Conservation (phyloP, 257 asterid genomes). For the Ilex aquifolium region DNA sequence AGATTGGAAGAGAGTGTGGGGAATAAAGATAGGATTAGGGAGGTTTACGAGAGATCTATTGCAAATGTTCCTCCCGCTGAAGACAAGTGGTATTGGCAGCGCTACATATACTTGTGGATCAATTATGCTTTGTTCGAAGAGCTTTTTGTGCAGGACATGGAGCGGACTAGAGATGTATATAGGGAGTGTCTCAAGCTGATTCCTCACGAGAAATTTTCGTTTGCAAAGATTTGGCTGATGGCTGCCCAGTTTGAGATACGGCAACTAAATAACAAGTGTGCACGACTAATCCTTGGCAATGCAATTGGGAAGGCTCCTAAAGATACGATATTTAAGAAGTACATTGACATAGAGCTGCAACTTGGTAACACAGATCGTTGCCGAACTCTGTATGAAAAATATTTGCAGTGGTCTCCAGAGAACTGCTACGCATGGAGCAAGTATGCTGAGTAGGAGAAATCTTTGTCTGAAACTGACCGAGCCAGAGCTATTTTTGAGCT, state of each 20-base stretch:
- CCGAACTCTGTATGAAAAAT: constrained; percentile 74
- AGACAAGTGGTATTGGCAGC: constrained; percentile 92
- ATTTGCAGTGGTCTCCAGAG: constrained; percentile 87
- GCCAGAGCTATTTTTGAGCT: constrained; percentile 92
- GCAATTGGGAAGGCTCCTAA: constrained; percentile 66
- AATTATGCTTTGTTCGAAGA: constrained; percentile 85
- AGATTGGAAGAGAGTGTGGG: constrained; percentile 79
- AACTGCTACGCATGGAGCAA: constrained; percentile 97
- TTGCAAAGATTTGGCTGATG: too few species aligned
- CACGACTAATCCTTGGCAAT: constrained; percentile 45
- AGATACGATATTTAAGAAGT: constrained; percentile 91
- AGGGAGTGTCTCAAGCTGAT: constrained; percentile 32
- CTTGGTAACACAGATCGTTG: constrained; percentile 86
- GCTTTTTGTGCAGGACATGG: constrained; percentile 74
- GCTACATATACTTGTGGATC: constrained; percentile 90
- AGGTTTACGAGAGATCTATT: constrained; percentile 81
- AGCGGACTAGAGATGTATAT: constrained; percentile 79
- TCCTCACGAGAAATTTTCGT: too few species aligned
- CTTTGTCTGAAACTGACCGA: constrained; percentile 78
- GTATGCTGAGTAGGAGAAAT: constrained; percentile 79
- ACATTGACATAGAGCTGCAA: constrained; percentile 90
- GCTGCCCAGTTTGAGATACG: constrained; percentile 20
- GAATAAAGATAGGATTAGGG: constrained; percentile 56
- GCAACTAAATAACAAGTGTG: constrained; percentile 57
- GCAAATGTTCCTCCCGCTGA: constrained; percentile 88